Evolutionary conservation across 306 rosid genomes (phyloP).

Genomic region (Prunus fruticosa): DNA sequence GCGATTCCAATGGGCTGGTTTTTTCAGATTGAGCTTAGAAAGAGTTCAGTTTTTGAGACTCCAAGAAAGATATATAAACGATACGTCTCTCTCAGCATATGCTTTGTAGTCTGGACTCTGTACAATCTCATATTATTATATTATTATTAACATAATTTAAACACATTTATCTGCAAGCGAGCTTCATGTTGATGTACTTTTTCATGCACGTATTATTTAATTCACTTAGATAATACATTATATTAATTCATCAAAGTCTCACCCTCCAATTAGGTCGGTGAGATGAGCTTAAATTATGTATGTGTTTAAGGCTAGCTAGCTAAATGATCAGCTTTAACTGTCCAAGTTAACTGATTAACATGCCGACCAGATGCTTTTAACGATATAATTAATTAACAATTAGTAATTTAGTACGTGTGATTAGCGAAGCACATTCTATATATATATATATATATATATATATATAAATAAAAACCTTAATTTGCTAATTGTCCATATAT

Average conservation of each 20-base stretch:
- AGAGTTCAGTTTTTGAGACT: conserved; percentile 1
- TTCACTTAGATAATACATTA: background rate
- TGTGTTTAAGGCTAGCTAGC: background rate
- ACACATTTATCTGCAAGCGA: background rate
- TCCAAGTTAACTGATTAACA: conserved; percentile 16
- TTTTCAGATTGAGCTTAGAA: conserved; percentile 3
- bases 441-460: no score
- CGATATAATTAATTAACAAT: background rate
- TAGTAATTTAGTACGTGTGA: background rate
- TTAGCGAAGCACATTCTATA: background rate
- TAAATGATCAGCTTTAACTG: conserved; percentile 4
- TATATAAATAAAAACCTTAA: no score
- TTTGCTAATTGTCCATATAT: no score
- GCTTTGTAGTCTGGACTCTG: conserved; percentile 1
- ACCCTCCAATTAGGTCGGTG: conserved; percentile 9
- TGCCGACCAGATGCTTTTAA: background rate
- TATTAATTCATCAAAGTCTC: background rate
- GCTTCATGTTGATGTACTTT: background rate
- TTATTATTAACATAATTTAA: background rate
- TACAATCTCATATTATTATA: background rate
- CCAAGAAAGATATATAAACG: conserved; percentile 9
- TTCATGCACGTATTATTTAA: background rate
- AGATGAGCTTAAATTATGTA: background rate
- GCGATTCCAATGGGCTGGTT: conserved; percentile 6
- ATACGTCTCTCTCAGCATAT: conserved; percentile 11